phyloP scores from a whole-genome alignment of 148 eudicot species.

The Amaranthus hypochondriacus region DNA sequence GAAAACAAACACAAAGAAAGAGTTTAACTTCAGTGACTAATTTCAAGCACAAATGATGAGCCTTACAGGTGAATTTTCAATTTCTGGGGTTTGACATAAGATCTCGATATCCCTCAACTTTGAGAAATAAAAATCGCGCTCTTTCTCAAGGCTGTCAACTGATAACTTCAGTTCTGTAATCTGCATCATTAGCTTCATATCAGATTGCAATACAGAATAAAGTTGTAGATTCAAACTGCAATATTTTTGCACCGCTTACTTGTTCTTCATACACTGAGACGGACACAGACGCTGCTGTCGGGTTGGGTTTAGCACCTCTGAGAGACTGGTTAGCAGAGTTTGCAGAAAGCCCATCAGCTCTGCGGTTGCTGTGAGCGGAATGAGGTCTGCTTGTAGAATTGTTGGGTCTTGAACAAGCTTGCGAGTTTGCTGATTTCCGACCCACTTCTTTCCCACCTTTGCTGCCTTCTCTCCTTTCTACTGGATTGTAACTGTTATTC shows the following conservation, averaged over 20 bases:
- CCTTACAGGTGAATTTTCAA: constrained; percentile 67
- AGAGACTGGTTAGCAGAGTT: constrained; percentile 37
- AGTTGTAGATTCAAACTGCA: not conserved
- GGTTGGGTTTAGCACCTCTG: constrained; percentile 45
- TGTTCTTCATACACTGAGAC: constrained; percentile 68
- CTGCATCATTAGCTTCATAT: constrained; percentile 32
- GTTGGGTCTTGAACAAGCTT: constrained; percentile 41
- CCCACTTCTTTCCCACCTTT: constrained; percentile 72
- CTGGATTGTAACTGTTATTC: constrained; percentile 63
- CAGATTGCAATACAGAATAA: not conserved
- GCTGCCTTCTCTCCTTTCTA: constrained; percentile 78
- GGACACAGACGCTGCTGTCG: constrained; percentile 42
- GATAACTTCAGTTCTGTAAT: constrained; percentile 88
- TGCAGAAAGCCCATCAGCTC: constrained; percentile 40
- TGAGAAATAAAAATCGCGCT: constrained; percentile 91
- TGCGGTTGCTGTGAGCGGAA: constrained; percentile 52
- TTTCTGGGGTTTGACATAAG: constrained; percentile 78
- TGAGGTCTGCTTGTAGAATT: constrained; percentile 37
- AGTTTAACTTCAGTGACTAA: not conserved
- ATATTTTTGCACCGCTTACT: constrained; percentile 30
- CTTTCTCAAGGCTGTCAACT: constrained; percentile 90
- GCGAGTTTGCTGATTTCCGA: constrained; percentile 49
- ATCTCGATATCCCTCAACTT: constrained; percentile 92
- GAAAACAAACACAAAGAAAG: no score
- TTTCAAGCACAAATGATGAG: not conserved